These are phyloP conservation scores for Talaromyces atroroseus DNA, from an alignment of 2,329 filamentous ascomycete genomes.

Conservation along the genomic window DNA sequence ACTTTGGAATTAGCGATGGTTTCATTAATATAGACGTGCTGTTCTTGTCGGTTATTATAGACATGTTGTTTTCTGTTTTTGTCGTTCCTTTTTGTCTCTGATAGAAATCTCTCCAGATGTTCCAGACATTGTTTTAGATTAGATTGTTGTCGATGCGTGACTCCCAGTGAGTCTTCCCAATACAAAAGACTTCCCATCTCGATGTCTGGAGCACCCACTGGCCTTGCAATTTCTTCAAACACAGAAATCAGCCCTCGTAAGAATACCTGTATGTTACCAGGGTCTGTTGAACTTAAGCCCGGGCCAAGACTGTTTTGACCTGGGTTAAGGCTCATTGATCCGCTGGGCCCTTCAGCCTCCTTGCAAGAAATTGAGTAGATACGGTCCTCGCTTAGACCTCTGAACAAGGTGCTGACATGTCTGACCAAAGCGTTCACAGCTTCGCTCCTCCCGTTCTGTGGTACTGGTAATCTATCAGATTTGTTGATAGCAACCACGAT, in stretches of 20 bases:
- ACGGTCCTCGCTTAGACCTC: conserved; percentile 38
- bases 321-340: conserved; percentile 1
- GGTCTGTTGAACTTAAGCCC: conserved; percentile 34
- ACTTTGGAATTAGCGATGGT: conserved; percentile 14
- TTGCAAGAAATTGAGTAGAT: conserved; percentile 69
- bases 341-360: conserved; percentile 40
- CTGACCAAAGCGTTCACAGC: conserved; percentile 27
- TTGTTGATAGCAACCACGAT: conserved; percentile 60
- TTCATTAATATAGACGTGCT: conserved; percentile 1
- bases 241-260: conserved; percentile 60
- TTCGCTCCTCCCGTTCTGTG: conserved; percentile 12
- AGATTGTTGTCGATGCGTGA: conserved; percentile 82
- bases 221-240: conserved; percentile 52
- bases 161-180: conserved; percentile 78
- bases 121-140: conserved; percentile 68
- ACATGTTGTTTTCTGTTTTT: background rate
- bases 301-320: background rate
- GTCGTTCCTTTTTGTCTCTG: conserved; percentile 41
- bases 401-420: conserved; percentile 37
- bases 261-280: conserved; percentile 64
- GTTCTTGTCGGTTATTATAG: background rate
- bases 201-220: conserved; percentile 29
- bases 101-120: conserved; percentile 69
- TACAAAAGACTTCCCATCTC: conserved; percentile 46
- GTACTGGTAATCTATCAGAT: conserved; percentile 43